Conservation (phyloP, 441 rosid genomes). For the Pelargonium cotyledonis region DNA sequence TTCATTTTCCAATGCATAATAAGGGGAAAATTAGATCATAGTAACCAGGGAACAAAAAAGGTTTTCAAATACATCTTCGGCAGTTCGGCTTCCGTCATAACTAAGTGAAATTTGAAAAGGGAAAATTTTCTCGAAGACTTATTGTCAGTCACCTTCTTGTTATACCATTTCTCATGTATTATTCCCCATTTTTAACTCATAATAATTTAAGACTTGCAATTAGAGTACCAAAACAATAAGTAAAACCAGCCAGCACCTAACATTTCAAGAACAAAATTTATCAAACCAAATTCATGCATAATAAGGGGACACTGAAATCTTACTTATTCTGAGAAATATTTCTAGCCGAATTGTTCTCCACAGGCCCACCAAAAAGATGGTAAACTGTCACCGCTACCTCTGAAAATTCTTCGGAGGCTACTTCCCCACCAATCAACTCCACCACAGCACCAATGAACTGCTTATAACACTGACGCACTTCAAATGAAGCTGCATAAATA, state of each 20-base stretch:
- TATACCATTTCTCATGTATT: background rate
- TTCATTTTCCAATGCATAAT: too few species aligned
- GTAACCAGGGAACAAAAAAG: background rate
- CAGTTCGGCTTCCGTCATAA: background rate
- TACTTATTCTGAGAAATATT: slow-evolving; percentile 45
- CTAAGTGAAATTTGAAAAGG: background rate
- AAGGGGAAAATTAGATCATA: too few species aligned
- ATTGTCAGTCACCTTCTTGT: background rate
- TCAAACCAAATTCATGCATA: background rate
- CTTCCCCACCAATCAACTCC: slow-evolving; percentile 68
- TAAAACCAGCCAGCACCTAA: background rate
- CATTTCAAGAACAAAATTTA: background rate
- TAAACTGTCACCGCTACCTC: slow-evolving; percentile 62
- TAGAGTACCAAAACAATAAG: background rate
- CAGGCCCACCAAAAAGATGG: slow-evolving; percentile 39
- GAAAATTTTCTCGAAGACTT: background rate
- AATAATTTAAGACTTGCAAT: background rate
- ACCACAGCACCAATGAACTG: slow-evolving; percentile 68
- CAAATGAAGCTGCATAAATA: slow-evolving; percentile 52
- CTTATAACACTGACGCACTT: slow-evolving; percentile 75
- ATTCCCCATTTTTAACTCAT: background rate
- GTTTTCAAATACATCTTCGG: background rate
- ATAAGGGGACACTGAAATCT: slow-evolving; percentile 14
- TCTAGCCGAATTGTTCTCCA: slow-evolving; percentile 32
- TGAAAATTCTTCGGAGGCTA: slow-evolving; percentile 71